These are phyloP conservation scores for Saccharomyces pastorianus DNA, from an alignment of 1,139 yeast genomes.

Conservation along the genomic window DNA sequence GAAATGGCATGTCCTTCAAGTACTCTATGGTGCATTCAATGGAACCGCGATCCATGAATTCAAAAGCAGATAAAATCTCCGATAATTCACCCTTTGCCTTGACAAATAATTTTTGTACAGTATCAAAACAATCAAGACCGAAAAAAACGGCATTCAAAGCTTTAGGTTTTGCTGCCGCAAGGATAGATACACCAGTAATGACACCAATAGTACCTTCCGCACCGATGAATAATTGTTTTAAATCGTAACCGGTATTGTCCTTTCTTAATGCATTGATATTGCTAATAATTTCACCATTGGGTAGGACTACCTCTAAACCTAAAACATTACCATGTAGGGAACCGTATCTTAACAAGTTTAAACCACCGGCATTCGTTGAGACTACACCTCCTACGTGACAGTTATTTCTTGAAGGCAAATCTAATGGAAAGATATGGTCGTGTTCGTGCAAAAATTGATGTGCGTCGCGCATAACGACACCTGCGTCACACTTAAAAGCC, in stretches of 20 bases:
- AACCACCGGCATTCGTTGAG: conserved; percentile 92
- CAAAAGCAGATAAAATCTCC: conserved; percentile 83
- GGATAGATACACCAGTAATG: conserved; percentile 72
- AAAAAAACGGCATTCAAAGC: conserved; percentile 76
- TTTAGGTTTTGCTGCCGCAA: conserved; percentile 78
- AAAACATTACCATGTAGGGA: conserved; percentile 83
- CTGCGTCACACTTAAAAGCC: conserved; percentile 78
- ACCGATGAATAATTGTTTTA: conserved; percentile 83
- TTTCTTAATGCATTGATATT: conserved; percentile 76
- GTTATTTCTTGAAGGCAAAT: conserved; percentile 90
- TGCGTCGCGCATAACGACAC: conserved; percentile 76
- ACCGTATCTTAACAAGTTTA: conserved; percentile 77
- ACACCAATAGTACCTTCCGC: conserved; percentile 84
- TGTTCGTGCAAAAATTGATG: conserved; percentile 67
- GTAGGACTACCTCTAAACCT: conserved; percentile 81
- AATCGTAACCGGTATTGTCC: conserved; percentile 86
- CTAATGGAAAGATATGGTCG: conserved; percentile 85
- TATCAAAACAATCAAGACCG: conserved; percentile 66
- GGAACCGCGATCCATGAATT: conserved; percentile 73
- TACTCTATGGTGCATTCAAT: conserved; percentile 52
- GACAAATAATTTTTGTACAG: conserved; percentile 66
- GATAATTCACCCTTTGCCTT: conserved; percentile 65
- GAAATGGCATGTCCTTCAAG: conserved; percentile 47
- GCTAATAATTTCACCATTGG: conserved; percentile 74
- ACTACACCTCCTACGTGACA: conserved; percentile 92